Conservation (phyloP, 2,329 filamentous ascomycete species). For the Raffaelea albimanens region DNA sequence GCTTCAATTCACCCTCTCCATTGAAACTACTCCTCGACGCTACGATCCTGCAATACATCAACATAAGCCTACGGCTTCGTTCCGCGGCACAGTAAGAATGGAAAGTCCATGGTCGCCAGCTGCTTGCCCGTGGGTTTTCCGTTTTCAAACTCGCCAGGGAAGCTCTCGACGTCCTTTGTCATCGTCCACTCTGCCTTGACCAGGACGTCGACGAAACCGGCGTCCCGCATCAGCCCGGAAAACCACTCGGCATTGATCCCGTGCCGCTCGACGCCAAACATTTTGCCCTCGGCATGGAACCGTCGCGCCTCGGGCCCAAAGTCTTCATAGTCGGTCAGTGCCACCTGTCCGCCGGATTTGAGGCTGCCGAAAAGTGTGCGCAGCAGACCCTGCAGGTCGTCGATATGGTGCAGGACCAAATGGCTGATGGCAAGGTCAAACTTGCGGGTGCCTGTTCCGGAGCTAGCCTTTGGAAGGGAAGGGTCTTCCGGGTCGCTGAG, state of each 20-base stretch:
- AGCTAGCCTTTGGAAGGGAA: constrained; percentile 20
- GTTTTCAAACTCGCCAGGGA: constrained; percentile 29
- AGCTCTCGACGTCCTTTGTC: constrained; percentile 38
- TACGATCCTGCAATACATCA: too few relatives aligned
- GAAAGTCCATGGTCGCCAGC: constrained; percentile 24
- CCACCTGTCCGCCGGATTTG: constrained; percentile 35
- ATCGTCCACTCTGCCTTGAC: constrained; percentile 39
- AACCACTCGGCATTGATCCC: constrained; percentile 35
- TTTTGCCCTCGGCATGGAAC: constrained; percentile 43
- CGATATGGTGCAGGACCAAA: constrained; percentile 47
- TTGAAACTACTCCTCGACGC: too few relatives aligned
- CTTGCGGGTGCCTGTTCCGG: constrained; percentile 18
- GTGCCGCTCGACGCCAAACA: constrained; percentile 44
- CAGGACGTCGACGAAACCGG: constrained; percentile 37
- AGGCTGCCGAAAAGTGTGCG: constrained; percentile 36
- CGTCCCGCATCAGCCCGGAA: constrained; percentile 30
- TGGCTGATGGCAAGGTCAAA: constrained; percentile 45
- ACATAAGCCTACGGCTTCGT: constrained; percentile 12
- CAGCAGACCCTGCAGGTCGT: constrained; percentile 31
- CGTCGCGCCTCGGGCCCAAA: constrained; percentile 38
- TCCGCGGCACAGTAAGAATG: constrained; percentile 28
- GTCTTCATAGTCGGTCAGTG: constrained; percentile 49
- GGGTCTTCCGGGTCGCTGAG: constrained; percentile 40
- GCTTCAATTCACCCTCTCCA: too few relatives aligned
- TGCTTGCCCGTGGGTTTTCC: constrained; percentile 19